Evolutionary conservation across 306 rosid genomes (phyloP).

Genomic region (Leucaena leucocephala): DNA sequence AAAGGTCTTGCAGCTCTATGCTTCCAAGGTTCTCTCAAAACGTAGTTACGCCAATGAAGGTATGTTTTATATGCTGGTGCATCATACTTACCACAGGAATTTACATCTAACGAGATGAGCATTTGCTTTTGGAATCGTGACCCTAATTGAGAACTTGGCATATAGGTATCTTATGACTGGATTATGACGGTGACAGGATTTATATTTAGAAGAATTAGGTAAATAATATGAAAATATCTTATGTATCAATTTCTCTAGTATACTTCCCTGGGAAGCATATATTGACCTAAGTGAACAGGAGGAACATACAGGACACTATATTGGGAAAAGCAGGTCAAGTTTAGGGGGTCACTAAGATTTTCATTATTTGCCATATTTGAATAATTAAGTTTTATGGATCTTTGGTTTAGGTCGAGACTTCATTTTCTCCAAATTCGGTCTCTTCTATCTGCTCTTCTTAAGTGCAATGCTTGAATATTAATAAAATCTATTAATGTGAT

Average conservation of each 20-base stretch:
- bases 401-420: conserved; percentile 1
- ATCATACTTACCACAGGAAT: neutral
- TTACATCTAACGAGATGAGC: conserved; percentile 26
- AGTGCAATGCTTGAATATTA: neutral
- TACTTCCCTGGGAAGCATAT: conserved; percentile 10
- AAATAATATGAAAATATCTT: neutral
- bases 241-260: neutral
- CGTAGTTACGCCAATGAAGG: conserved; percentile 84
- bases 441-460: neutral
- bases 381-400: conserved; percentile 15
- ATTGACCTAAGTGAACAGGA: conserved; percentile 24
- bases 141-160: neutral
- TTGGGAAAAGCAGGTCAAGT: conserved; percentile 18
- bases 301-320: conserved; percentile 13
- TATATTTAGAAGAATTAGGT: neutral
- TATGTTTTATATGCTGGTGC: conserved; percentile 29
- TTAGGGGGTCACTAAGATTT: conserved; percentile 2
- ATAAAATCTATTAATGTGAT: conserved; percentile 3
- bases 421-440: neutral
- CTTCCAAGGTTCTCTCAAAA: conserved; percentile 81
- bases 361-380: neutral
- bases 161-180: neutral
- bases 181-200: neutral
- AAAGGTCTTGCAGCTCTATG: conserved; percentile 92
- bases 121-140: conserved; percentile 31